Percentiles rank a stretch among this genome's conserved stretches.
Conservation (phyloP, 1,139 yeast genomes). For the Geotrichum australiense region DNA sequence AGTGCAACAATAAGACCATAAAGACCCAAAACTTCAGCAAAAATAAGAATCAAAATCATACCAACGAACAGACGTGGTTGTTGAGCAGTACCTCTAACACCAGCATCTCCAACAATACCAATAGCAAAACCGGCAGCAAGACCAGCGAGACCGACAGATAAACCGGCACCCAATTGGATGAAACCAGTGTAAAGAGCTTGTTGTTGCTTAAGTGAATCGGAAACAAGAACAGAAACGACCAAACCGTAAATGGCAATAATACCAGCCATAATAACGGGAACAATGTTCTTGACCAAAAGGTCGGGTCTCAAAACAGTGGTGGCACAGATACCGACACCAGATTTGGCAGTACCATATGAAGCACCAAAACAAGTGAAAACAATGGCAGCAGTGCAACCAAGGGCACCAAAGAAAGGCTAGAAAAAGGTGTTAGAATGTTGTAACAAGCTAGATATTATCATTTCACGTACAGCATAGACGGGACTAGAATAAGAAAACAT, state of each 20-base stretch:
- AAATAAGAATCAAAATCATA: conserved; percentile 86
- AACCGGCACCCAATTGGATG: conserved; percentile 94
- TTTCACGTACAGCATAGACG: conserved; percentile 53
- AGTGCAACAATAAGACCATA: conserved; percentile 94
- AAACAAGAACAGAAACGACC: conserved; percentile 91
- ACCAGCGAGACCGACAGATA: conserved; percentile 93
- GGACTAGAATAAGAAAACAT: conserved; percentile 42
- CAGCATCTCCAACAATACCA: conserved; percentile 98
- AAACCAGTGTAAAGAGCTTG: conserved; percentile 91
- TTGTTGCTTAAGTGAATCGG: conserved; percentile 79
- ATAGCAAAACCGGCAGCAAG: conserved; percentile 97
- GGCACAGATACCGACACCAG: conserved; percentile 98
- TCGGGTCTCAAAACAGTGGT: conserved; percentile 96
- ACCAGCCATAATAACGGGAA: conserved; percentile 98
- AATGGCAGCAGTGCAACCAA: conserved; percentile 99
- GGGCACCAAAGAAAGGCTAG: conserved; percentile 88
- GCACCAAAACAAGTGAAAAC: conserved; percentile 94
- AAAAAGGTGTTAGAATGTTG: too few relatives aligned
- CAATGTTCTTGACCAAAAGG: conserved; percentile 35
- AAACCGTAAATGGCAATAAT: conserved; percentile 93
- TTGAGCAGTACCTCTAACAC: conserved; percentile 93
- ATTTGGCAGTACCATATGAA: conserved; percentile 96
- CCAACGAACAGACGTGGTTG: conserved; percentile 90
- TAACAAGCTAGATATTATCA: too few relatives aligned
- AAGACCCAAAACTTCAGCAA: conserved; percentile 95